phyloP scores from a whole-genome alignment of 768 basidiomycete genomes.

The Psilocybe sp. region DNA sequence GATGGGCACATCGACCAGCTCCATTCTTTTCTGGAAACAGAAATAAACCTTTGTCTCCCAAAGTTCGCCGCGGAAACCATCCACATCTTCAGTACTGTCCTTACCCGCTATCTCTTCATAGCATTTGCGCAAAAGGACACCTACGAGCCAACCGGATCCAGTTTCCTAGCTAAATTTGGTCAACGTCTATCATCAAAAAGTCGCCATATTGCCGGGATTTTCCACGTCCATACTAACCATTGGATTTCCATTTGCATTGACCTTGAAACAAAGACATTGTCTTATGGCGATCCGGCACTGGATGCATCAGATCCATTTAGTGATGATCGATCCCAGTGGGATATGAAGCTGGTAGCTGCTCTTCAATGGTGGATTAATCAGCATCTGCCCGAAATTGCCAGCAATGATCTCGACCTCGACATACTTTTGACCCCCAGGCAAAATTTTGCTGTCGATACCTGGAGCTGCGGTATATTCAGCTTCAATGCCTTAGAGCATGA shows the following conservation, averaged over 20 bases:
- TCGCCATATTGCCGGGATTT: not conserved
- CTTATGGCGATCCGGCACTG: not conserved
- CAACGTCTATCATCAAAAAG: not conserved
- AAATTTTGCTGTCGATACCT: not conserved
- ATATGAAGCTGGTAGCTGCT: not conserved
- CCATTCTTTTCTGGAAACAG: not conserved
- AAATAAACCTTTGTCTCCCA: not conserved
- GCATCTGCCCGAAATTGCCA: not conserved
- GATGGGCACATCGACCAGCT: not conserved
- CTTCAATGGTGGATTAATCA: not conserved
- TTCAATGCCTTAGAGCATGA: not conserved
- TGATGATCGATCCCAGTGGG: no score
- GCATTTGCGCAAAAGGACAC: not conserved
- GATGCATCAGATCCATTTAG: not conserved
- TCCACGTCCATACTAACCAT: not conserved
- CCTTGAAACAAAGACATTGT: not conserved
- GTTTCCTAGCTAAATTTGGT: not conserved
- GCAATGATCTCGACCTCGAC: not conserved
- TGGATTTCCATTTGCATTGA: constrained; percentile 1
- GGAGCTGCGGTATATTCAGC: not conserved
- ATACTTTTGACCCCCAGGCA: not conserved
- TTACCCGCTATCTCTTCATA: not conserved
- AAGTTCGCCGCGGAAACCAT: not conserved
- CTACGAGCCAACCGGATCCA: not conserved
- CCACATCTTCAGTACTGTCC: not conserved